Evolutionary conservation across 306 rosid genomes (phyloP), one percentile per base, ranked within the genome.

Genomic region (Gastrolobium bilobum): DNA sequence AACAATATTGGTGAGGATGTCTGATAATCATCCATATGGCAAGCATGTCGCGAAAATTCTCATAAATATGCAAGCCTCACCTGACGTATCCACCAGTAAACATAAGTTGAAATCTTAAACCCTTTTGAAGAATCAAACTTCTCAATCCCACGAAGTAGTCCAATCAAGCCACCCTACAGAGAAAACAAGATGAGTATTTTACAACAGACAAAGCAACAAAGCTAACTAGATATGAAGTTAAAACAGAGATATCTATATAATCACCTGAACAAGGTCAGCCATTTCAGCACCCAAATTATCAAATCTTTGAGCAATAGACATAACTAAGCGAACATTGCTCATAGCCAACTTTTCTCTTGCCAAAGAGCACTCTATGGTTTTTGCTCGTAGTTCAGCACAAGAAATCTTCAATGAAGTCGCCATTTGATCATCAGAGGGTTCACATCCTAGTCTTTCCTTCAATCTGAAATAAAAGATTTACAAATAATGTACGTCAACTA

Each of bases 81-180:
- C 97, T 95, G 99, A 47, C 98, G 99, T 86, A 95, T 95, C 99
- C 99, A 95, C 99, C 99, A 95, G 82, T 93, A 95, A 67, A 95
- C 99, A 81, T 95, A 95, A 6, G 99, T 95, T 72, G 99, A 95
- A 84, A 93, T 91, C 88, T 87, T 93, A 87, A 83, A 95, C 51
- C 99, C 99, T 81, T 90, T 95, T 33, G 98, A 90, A 65, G 98
- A 89, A 87, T 95, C 99, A 83, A 87, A 95, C 84, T 95, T 95
- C 77, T 95, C 99, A 78, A 93, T 95, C 61, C 99, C 98, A 7
- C 94, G 92, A 83, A 95, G 86, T 61, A 95, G 89, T 85, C 99
- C 99, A 80, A 93, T 91, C 79, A 95, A 89, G 75, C 99, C 98
- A 20, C 99, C 99, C 99, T 95, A 83, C 50, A 87, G 39, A 52